Percentiles rank a stretch among this genome's conserved stretches.
These are phyloP conservation scores for Gigaspora rosea DNA, from an alignment of 192 early-diverging fungal genomes.

Conservation along the genomic window DNA sequence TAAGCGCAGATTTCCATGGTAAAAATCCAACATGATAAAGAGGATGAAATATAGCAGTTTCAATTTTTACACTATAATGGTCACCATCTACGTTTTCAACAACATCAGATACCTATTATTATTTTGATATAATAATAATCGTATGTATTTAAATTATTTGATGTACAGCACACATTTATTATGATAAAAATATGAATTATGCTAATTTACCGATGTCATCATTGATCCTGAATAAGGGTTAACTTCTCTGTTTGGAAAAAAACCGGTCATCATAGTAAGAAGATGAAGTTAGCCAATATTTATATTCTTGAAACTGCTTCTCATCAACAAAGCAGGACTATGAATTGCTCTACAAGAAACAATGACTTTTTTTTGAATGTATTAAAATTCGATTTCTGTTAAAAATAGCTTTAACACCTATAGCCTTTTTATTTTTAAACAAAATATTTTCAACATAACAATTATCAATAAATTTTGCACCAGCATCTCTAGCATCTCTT, in stretches of 20 bases:
- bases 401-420: slow-evolving; percentile 53
- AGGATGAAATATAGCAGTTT: slow-evolving; percentile 61
- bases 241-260: slow-evolving; percentile 52
- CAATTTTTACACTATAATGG: slow-evolving; percentile 67
- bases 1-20: slow-evolving; percentile 51
- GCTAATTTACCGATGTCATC: slow-evolving; percentile 60
- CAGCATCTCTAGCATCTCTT: slow-evolving; percentile 62
- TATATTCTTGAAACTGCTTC: slow-evolving; percentile 66
- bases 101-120: slow-evolving; percentile 15
- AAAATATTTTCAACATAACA: slow-evolving; percentile 58
- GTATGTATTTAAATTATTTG: no score
- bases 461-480: slow-evolving; percentile 61
- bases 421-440: slow-evolving; percentile 50
- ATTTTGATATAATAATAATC: no score
- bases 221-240: slow-evolving; percentile 58
- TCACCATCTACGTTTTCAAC: slow-evolving; percentile 58
- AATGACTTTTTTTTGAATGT: slow-evolving; percentile 57
- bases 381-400: slow-evolving; percentile 43
- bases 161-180: no score
- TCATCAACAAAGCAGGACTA: slow-evolving; percentile 61
- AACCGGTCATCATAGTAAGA: slow-evolving; percentile 55
- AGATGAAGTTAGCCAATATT: slow-evolving; percentile 75
- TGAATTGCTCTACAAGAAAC: slow-evolving; percentile 64
- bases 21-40: slow-evolving; percentile 38
- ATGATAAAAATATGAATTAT: no score